phyloP scores from a whole-genome alignment of 257 asterid species.

The Osmanthus fragrans region DNA sequence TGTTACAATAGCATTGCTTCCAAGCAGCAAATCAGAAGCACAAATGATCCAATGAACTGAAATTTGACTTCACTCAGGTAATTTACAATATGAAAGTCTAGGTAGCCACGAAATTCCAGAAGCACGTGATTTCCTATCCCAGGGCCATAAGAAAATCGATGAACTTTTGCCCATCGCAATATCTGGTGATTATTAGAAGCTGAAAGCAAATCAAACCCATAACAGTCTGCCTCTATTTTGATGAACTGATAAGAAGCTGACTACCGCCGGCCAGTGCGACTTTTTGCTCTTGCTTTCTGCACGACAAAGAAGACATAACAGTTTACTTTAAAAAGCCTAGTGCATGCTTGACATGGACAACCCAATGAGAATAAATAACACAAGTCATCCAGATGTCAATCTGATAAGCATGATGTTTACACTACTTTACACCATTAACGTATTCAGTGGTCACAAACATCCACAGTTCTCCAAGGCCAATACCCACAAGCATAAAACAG shows the following conservation, averaged over 20 bases:
- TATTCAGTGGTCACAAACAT: background rate
- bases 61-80: background rate
- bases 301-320: constrained; percentile 14
- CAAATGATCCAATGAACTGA: background rate
- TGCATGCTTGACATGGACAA: background rate
- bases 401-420: background rate
- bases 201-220: background rate
- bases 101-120: background rate
- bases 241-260: constrained; percentile 12
- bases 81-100: constrained; percentile 1
- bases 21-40: background rate
- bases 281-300: constrained; percentile 77
- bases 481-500: background rate
- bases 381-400: background rate
- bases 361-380: background rate
- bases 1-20: constrained; percentile 19
- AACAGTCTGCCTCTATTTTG: constrained; percentile 14
- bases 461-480: background rate
- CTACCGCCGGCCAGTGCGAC: constrained; percentile 72
- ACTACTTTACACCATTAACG: background rate
- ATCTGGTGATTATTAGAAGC: constrained; percentile 5
- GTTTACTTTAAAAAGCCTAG: background rate
- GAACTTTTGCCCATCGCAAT: constrained; percentile 1
- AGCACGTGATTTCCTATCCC: background rate
- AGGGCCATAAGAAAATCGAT: background rate